phyloP scores from a whole-genome alignment of 495 filamentous ascomycete genomes.

The Poronia punctata region DNA sequence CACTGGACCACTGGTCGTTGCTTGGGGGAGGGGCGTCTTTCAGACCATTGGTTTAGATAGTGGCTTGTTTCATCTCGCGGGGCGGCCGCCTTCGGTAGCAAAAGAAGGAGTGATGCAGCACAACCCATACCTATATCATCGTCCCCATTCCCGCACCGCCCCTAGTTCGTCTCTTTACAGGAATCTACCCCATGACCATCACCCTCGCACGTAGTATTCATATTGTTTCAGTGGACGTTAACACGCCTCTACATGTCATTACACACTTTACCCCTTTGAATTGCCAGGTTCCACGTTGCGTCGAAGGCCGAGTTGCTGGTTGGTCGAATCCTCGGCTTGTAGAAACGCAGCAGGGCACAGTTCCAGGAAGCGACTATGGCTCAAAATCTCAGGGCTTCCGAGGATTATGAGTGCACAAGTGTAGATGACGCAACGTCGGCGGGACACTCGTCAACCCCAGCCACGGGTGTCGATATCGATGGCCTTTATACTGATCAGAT shows the following conservation, averaged over 20 bases:
- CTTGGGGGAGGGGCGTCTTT: too few relatives aligned
- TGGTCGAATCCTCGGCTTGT: not conserved
- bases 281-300: not conserved
- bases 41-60: too few relatives aligned
- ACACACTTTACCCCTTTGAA: not conserved
- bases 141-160: not conserved
- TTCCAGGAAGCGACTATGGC: constrained; percentile 8
- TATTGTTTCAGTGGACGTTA: too few relatives aligned
- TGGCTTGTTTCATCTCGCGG: constrained; percentile 1
- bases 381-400: not conserved
- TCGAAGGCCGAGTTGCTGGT: not conserved
- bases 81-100: constrained; percentile 4
- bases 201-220: too few relatives aligned
- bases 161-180: not conserved
- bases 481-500: constrained; percentile 21
- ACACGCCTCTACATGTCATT: too few relatives aligned
- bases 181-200: too few relatives aligned
- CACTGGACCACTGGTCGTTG: too few relatives aligned
- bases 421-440: constrained; percentile 19
- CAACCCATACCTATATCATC: constrained; percentile 1
- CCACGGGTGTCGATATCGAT: constrained; percentile 22
- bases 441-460: constrained; percentile 20
- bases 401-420: constrained; percentile 11
- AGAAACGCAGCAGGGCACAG: constrained; percentile 1
- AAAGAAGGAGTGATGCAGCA: constrained; percentile 1